Base-by-base conservation (phyloP, 257 asterid species). In the Solanum lycopersicoides region DNA sequence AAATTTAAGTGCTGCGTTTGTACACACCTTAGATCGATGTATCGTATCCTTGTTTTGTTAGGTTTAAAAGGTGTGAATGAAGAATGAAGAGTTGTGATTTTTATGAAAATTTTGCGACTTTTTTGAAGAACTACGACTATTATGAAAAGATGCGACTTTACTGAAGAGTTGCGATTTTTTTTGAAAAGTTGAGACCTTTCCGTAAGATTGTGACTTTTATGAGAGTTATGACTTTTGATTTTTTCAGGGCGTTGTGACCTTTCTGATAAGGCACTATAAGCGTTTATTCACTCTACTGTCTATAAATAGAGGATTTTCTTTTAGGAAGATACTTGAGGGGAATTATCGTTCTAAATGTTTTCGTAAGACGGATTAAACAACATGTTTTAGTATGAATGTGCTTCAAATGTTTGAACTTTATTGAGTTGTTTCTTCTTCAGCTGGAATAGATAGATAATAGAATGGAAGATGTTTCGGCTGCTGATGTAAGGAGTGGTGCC, bases 401-500 rank as follows among this genome's bases (percentile, higher is more conserved):
- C 75, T 69, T 69, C 37, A 69, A 69, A 69, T 69, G 75, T 15
- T 30, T 71, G n/a, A 71, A 15, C 77, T 16, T 16, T 71, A 16
- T 34, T 71, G 44, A 71, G 42, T 15, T 16, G 42, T 80, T 73
- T 83, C 39, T 59, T 73, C 25, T 42, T 44, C 35, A 63, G 20
- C 85, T 9, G 77, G 25, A 89, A 53, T 53, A 50, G 9, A 82
- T 87, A 95, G 99, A 89, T 89, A 91, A 91, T 83, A 89, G 89
- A 87, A 89, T 89, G 91, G 94, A 91, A 30, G 95, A 95, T 89
- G 95, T 96, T 47, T 93, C 96, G 39, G 98, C 98, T 1, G 93
- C 98, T 90, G 94, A 96, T 88, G 99, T 97, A 30, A 93, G 98
- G 90, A 89, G 80, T 83, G 99, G 98, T 14, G n/a, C 63, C 63